Evolutionary conservation across 2,329 filamentous ascomycete genomes (phyloP).

Genomic region (Aspergillus alliaceus): DNA sequence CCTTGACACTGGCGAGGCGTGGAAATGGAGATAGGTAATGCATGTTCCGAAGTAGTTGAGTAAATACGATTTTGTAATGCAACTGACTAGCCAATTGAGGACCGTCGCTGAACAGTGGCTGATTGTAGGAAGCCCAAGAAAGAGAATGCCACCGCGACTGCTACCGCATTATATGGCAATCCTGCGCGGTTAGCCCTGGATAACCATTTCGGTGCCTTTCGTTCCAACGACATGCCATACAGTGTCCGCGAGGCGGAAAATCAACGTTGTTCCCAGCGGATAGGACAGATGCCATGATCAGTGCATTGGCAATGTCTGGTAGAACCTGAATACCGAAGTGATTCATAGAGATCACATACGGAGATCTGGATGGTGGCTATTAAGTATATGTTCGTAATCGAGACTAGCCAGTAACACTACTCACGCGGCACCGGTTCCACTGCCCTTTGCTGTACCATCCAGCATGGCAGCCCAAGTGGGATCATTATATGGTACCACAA

Average conservation of each 20-base stretch:
- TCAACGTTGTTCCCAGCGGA: constrained; percentile 64
- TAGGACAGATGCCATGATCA: constrained; percentile 65
- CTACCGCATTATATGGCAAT: constrained; percentile 70
- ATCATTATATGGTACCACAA: constrained; percentile 68
- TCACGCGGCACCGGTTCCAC: constrained; percentile 59
- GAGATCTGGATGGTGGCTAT: constrained; percentile 40
- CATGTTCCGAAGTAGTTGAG: constrained; percentile 56
- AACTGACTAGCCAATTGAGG: constrained; percentile 44
- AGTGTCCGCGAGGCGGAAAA: constrained; percentile 66
- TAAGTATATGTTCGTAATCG: no score
- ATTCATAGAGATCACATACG: constrained; percentile 54
- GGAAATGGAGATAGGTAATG: constrained; percentile 69
- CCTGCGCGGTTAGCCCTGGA: constrained; percentile 57
- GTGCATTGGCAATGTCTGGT: constrained; percentile 68
- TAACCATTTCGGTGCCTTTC: constrained; percentile 54
- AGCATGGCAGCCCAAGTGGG: constrained; percentile 58
- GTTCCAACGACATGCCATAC: constrained; percentile 64
- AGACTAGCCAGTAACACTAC: not conserved
- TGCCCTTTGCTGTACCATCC: constrained; percentile 24
- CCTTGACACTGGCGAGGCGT: constrained; percentile 67
- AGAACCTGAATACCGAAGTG: constrained; percentile 53
- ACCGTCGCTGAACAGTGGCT: constrained; percentile 63
- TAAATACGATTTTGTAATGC: constrained; percentile 29
- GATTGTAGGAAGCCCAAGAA: constrained; percentile 72
- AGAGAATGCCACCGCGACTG: constrained; percentile 62